Base-by-base conservation (phyloP, 768 basidiomycete species). In the Mycena belliarum region DNA sequence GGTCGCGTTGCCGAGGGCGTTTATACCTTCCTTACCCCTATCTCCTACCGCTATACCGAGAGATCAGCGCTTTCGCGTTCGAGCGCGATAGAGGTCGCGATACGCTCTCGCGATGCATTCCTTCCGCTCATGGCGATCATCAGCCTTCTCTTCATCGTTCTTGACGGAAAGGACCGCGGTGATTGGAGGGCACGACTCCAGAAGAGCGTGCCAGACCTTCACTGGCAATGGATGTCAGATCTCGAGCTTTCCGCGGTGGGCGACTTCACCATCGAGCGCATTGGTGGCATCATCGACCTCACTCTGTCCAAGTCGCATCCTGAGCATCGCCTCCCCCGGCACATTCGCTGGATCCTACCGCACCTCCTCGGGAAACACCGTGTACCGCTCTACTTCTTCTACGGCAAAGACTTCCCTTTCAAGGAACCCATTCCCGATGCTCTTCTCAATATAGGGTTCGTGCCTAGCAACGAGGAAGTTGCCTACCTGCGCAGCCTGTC, bases 331-430 rank as follows among this genome's bases (percentile, higher is more conserved):
- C 47, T 58, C 47, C 55, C 55, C 37, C 42, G 56, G n/a, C 51
- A 62, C 23, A 32, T 24, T 49, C 20, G 35, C 52, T 61, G 60
- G 60, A 51, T 61, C 45, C 26, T 57, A 6, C 51, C 55, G 12
- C 24, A 52, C 43, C 52, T 61, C 32, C 40, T 61, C 8, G 52
- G 52, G 8, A 49, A 25, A 32, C 42, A 61, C 41, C 45, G 55
- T 12, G 60, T 61, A 38, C 60, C 60, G 18, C 55, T 61, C 29
- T 61, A 57, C 29, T 57, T 61, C n/a, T 37, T 61, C 52, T 43
- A 55, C 24, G 60, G 60, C n/a, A n/a, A n/a, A 21, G 26, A 18
- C 4, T 49, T 61, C 29, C 60, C 60, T 38, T n/a, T 51, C 41
- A 41, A 42, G n/a, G 49, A 56, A 20, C 55, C 40, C 37, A 43